Conservation (phyloP, 768 basidiomycete genomes). For the Lactarius indigo region DNA sequence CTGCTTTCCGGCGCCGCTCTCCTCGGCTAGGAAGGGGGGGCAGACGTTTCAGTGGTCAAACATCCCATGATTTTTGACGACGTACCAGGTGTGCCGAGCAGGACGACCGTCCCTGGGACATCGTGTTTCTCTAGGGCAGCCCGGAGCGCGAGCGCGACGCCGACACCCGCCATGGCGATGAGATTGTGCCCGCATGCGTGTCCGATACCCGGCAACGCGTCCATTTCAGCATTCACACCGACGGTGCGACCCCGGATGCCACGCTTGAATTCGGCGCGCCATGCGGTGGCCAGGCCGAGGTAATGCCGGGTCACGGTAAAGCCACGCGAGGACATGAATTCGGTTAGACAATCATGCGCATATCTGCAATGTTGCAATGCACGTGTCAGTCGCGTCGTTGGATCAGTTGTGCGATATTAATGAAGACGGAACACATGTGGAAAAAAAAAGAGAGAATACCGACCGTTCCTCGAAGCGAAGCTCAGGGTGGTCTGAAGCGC, state of each 20-base stretch:
- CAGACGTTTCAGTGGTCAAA: no score
- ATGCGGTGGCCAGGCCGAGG: slow-evolving; percentile 69
- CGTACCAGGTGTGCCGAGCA: slow-evolving; percentile 68
- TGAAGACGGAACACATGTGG: neutral
- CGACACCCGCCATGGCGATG: slow-evolving; percentile 75
- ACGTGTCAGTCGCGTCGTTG: neutral
- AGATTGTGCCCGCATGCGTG: slow-evolving; percentile 82
- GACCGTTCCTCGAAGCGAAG: slow-evolving; percentile 62
- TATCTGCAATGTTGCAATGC: slow-evolving; percentile 49
- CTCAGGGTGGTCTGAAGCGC: slow-evolving; percentile 56
- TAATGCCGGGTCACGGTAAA: slow-evolving; percentile 72
- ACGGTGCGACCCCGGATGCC: slow-evolving; percentile 59
- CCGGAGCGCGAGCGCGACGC: slow-evolving; percentile 68
- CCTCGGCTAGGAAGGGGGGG: slow-evolving; percentile 56
- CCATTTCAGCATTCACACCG: slow-evolving; percentile 80
- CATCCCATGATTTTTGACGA: no score
- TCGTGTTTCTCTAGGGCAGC: slow-evolving; percentile 60
- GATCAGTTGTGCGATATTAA: neutral
- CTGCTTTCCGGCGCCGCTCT: slow-evolving; percentile 74
- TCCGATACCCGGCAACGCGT: slow-evolving; percentile 51
- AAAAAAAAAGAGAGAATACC: slow-evolving; percentile 26
- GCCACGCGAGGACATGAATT: slow-evolving; percentile 63
- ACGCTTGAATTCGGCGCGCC: slow-evolving; percentile 67
- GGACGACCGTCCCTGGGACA: slow-evolving; percentile 62
- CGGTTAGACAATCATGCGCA: slow-evolving; percentile 66